Evolutionary conservation across 2,329 filamentous ascomycete species (phyloP).

Genomic region (Hirsutella rhossiliensis): DNA sequence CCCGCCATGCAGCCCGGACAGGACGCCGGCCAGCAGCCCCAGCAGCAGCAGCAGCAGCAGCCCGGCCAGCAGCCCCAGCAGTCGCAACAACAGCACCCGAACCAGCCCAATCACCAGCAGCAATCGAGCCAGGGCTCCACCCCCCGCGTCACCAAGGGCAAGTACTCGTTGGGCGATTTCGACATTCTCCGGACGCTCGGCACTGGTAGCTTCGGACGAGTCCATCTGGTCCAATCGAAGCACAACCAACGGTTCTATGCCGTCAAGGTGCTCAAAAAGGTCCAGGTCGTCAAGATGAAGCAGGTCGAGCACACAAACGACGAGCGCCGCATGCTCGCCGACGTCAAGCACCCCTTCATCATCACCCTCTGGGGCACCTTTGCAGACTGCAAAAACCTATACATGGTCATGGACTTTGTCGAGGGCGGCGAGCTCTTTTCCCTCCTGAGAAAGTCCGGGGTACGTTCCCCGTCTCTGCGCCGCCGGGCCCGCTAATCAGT

Average conservation of each 20-base stretch:
- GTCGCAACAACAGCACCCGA: constrained; percentile 13
- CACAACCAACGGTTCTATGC: constrained; percentile 98
- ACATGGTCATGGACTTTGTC: constrained; percentile 99
- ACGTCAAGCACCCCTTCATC: constrained; percentile 95
- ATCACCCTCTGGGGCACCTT: constrained; percentile 98
- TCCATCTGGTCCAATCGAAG: constrained; percentile 93
- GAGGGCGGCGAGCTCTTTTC: constrained; percentile 97
- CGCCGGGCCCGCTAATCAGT: not conserved
- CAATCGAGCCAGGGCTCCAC: constrained; percentile 20
- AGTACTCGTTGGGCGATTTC: constrained; percentile 91
- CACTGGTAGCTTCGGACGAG: constrained; percentile 91
- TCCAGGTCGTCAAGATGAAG: constrained; percentile 99
- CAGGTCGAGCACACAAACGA: constrained; percentile 99
- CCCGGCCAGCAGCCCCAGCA: constrained; percentile 11
- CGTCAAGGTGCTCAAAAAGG: constrained; percentile 97
- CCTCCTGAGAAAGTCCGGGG: constrained; percentile 83
- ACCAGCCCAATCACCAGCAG: constrained; percentile 18
- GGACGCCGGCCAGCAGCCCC: constrained; percentile 10
- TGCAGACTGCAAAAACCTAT: constrained; percentile 87
- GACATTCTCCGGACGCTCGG: constrained; percentile 81
- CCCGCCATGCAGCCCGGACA: constrained; percentile 15
- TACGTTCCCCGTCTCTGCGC: constrained; percentile 25
- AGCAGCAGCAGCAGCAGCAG: constrained; percentile 14
- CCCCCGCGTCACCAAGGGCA: constrained; percentile 76
- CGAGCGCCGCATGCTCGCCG: constrained; percentile 87